Conservation (phyloP, 2,329 filamentous ascomycete species). For the Beauveria sp. region DNA sequence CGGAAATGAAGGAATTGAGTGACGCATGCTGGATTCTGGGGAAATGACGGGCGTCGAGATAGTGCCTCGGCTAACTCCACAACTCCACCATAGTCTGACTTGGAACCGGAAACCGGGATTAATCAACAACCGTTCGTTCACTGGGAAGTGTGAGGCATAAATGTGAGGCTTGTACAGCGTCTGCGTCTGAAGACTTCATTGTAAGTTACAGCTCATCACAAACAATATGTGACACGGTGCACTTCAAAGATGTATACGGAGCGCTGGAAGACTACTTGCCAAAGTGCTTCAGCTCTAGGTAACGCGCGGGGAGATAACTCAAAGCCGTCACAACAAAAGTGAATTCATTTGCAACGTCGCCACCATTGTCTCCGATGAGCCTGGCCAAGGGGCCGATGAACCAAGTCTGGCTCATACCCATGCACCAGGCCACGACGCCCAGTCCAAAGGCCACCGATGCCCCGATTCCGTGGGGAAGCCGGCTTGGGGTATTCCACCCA, state of each 20-base stretch:
- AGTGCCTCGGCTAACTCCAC: slow-evolving; percentile 4
- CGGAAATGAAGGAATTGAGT: not conserved
- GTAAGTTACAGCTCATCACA: too few relatives aligned
- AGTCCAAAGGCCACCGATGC: slow-evolving; percentile 34
- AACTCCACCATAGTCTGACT: not conserved
- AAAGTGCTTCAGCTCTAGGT: slow-evolving; percentile 29
- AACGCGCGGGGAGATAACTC: slow-evolving; percentile 32
- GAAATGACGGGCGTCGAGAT: not conserved
- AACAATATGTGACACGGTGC: not conserved
- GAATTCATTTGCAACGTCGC: slow-evolving; percentile 41
- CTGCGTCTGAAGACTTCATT: too few relatives aligned
- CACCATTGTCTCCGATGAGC: slow-evolving; percentile 49
- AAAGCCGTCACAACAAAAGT: slow-evolving; percentile 37
- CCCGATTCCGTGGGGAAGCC: slow-evolving; percentile 34
- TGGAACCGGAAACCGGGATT: not conserved
- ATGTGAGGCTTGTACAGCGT: not conserved
- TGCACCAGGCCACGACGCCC: slow-evolving; percentile 39
- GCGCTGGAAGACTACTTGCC: not conserved
- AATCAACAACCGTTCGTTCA: not conserved
- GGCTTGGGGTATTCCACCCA: slow-evolving; percentile 36
- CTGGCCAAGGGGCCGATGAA: slow-evolving; percentile 47
- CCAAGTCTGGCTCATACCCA: slow-evolving; percentile 50
- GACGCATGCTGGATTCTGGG: not conserved
- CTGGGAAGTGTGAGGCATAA: not conserved
- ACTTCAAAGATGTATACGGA: not conserved